Percentiles rank a stretch among this genome's conserved stretches.
Evolutionary conservation across 164 flowering plant species (phyloP).

Genomic region (Nymphaea colorata): DNA sequence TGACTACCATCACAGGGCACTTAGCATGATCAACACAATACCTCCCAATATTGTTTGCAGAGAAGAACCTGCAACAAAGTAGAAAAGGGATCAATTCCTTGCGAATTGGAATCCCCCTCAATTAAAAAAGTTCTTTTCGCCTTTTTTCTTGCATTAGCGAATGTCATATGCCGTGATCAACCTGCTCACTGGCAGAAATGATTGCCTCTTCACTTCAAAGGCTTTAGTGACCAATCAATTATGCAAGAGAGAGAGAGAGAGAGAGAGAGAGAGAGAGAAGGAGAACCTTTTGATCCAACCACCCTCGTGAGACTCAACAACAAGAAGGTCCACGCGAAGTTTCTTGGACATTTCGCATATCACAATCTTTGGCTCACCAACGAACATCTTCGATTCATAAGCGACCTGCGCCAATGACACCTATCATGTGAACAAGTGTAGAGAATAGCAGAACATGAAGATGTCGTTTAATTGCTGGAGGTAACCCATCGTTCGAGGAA

Average conservation of each 20-base stretch:
- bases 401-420: constrained; percentile 1
- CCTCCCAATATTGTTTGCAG: background rate
- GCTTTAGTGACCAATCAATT: background rate
- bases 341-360: constrained; percentile 13
- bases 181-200: background rate
- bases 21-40: constrained; percentile 9
- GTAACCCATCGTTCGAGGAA: too few species aligned
- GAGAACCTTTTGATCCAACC: constrained; percentile 6
- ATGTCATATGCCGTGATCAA: background rate
- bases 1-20: constrained; percentile 12
- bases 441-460: too few species aligned
- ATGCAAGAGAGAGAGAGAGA: background rate
- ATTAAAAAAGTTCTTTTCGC: background rate
- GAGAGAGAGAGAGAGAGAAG: background rate
- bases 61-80: constrained; percentile 6
- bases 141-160: background rate
- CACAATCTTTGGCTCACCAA: constrained; percentile 10
- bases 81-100: background rate
- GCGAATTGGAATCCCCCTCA: background rate
- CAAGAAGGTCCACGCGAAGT: constrained; percentile 9
- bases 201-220: background rate
- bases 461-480: too few species aligned
- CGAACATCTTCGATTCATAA: constrained; percentile 8
- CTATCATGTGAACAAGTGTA: background rate
- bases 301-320: constrained; percentile 8